Evolutionary conservation across 2,329 filamentous ascomycete species (phyloP).

Genomic region (Monosporascus sp.): DNA sequence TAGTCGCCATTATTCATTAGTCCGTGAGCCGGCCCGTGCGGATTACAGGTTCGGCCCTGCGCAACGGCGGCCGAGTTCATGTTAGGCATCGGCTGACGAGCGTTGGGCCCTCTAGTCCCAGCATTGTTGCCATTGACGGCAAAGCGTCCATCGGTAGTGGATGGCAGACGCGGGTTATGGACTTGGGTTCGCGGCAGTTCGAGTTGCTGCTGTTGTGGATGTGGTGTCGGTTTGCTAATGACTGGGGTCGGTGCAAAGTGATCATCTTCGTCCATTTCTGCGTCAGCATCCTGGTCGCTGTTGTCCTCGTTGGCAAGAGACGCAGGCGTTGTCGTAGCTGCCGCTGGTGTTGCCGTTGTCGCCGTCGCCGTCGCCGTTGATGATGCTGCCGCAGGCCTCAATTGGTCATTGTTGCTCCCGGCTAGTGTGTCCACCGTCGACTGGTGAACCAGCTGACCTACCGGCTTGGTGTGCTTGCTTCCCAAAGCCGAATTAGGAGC

Average conservation of each 20-base stretch:
- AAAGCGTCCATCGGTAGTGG: constrained; percentile 31
- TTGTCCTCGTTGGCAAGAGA: constrained; percentile 40
- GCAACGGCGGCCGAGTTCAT: constrained; percentile 34
- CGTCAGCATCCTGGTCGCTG: constrained; percentile 38
- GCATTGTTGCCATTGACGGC: constrained; percentile 34
- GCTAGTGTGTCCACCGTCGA: constrained; percentile 13
- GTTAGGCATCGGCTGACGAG: constrained; percentile 41
- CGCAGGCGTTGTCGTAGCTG: constrained; percentile 24
- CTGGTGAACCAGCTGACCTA: constrained; percentile 9
- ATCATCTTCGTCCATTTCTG: constrained; percentile 54
- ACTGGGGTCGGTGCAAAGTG: constrained; percentile 42
- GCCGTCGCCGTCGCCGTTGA: constrained; percentile 10
- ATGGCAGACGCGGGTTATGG: constrained; percentile 27
- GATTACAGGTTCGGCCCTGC: constrained; percentile 25
- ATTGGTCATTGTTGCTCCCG: constrained; percentile 12
- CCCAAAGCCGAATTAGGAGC: constrained; percentile 1
- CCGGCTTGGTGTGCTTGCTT: constrained; percentile 7
- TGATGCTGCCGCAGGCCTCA: constrained; percentile 10
- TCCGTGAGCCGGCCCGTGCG: constrained; percentile 23
- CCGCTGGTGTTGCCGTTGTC: constrained; percentile 13
- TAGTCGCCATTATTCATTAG: constrained; percentile 31
- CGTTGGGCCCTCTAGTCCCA: constrained; percentile 31
- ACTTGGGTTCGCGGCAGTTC: constrained; percentile 38
- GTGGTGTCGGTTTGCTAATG: constrained; percentile 27
- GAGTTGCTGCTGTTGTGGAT: constrained; percentile 33